phyloP scores from a whole-genome alignment of 306 rosid species.

The Erythrophleum fordii region DNA sequence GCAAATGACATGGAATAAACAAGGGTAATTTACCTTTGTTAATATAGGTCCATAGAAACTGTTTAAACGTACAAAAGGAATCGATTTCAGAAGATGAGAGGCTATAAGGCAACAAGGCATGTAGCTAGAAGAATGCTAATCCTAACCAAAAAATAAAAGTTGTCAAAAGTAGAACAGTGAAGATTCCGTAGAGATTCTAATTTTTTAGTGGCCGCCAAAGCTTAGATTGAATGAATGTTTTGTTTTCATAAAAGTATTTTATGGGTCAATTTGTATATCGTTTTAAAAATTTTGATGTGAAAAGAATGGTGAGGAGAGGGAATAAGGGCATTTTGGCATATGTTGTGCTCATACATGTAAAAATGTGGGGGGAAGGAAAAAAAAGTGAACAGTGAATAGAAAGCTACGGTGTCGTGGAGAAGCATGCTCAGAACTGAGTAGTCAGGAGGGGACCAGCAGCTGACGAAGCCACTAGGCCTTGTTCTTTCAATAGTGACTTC shows the following conservation, averaged over 20 bases:
- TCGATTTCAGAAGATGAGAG: neutral
- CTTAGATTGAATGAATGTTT: neutral
- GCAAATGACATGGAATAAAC: neutral
- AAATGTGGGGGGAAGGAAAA: constrained; percentile 51
- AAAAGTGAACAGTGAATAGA: neutral
- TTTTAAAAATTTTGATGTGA: neutral
- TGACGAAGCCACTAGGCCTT: constrained; percentile 74
- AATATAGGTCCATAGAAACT: no score
- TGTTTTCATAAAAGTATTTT: neutral
- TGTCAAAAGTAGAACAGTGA: neutral
- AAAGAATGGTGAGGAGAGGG: constrained; percentile 51
- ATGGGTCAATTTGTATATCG: neutral
- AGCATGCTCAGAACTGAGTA: constrained; percentile 53
- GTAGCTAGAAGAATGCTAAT: neutral
- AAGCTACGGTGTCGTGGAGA: constrained; percentile 29
- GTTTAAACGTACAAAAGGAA: neutral
- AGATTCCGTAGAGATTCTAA: neutral
- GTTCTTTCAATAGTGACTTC: constrained; percentile 40
- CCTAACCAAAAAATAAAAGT: neutral
- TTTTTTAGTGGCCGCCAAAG: neutral
- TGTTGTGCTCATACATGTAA: neutral
- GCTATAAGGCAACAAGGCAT: neutral
- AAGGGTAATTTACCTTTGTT: neutral
- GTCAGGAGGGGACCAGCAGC: constrained; percentile 38
- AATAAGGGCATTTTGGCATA: constrained; percentile 34